Conservation (phyloP, 108 stramenopile genomes). For the Cyclotella cryptica region DNA sequence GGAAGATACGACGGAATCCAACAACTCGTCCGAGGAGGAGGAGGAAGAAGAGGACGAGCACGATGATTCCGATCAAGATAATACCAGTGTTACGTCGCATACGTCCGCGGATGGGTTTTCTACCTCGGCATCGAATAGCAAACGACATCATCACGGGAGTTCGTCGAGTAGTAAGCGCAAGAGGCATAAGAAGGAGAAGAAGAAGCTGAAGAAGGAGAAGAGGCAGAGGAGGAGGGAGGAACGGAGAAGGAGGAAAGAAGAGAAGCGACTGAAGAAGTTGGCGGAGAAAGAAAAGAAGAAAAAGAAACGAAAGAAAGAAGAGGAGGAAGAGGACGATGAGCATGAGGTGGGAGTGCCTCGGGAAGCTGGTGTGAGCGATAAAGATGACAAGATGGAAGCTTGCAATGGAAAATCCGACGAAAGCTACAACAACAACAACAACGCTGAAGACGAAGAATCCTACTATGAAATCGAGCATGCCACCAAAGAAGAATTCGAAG, state of each 20-base stretch:
- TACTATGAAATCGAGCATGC: conserved; percentile 28
- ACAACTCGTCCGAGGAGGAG: neutral
- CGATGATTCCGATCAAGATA: conserved; percentile 24
- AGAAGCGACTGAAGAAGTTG: conserved; percentile 33
- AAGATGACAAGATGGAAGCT: neutral
- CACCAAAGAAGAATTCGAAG: conserved; percentile 53
- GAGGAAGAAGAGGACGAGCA: conserved; percentile 22
- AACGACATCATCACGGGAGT: conserved; percentile 19
- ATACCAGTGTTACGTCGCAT: conserved; percentile 25
- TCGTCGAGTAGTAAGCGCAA: conserved; percentile 17
- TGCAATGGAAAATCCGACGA: neutral
- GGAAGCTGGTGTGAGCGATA: neutral
- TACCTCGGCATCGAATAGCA: conserved; percentile 38
- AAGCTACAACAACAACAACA: neutral
- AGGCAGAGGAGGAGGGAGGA: conserved; percentile 32
- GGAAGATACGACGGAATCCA: conserved; percentile 4
- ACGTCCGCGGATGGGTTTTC: conserved; percentile 49
- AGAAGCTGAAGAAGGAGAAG: conserved; percentile 35
- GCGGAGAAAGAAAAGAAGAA: conserved; percentile 25
- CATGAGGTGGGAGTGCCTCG: neutral
- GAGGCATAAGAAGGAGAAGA: conserved; percentile 38
- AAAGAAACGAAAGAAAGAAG: conserved; percentile 27
- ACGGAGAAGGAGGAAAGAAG: conserved; percentile 23
- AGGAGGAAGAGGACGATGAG: neutral
- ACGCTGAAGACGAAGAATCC: neutral